Evolutionary conservation across 768 basidiomycete species (phyloP), one percentile per base, ranked within the genome.

Genomic region (Naganishia kalamii): DNA sequence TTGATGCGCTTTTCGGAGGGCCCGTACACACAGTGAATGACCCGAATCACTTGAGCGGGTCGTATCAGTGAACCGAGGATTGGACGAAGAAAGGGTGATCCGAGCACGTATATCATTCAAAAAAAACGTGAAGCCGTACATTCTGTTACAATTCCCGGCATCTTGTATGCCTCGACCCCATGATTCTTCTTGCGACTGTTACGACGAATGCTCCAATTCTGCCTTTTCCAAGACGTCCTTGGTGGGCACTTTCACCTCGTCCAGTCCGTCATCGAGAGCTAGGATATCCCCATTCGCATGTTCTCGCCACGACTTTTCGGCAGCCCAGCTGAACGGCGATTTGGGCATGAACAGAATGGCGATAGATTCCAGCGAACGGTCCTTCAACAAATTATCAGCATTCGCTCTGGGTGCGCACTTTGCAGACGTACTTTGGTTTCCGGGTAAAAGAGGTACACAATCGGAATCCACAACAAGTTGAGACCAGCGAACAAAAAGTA

Each of bases 401-500:
- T 49, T 49, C 48, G 8, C 27, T 11, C 48, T 49, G 13, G 13
- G n/a, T 12, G 25, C 8, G 4, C 48, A 25, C 13, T 49, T 25
- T 49, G 48, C 48, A 49, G 48, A 49, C 48, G 4, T 25, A 49
- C 48, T 15, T 49, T 60, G 59, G 47, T 65, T 65, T 79, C 69
- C n/a, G 73, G 70, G 70, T 77, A 77, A 70, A 77, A 77, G 27
- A 69, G 47, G 60, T 77, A 79, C 25, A 81, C 79, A 21, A 82
- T 71, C 3, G 80, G 79, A 13, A 81, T 78, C 79, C 80, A 81
- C 47, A 78, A 75, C 25, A 80, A 80, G 69, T 82, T 82, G 69
- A 81, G 79, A 17, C 80, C 74, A 11, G 81, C 81, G 65, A 82
- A 82, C 35, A 82, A 80, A 65, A 81, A 79, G 75, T 81, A 83